Percentiles rank a stretch among this genome's conserved stretches.
Conservation (phyloP, 176 grass and related monocot species). For the Dactylis glomerata region DNA sequence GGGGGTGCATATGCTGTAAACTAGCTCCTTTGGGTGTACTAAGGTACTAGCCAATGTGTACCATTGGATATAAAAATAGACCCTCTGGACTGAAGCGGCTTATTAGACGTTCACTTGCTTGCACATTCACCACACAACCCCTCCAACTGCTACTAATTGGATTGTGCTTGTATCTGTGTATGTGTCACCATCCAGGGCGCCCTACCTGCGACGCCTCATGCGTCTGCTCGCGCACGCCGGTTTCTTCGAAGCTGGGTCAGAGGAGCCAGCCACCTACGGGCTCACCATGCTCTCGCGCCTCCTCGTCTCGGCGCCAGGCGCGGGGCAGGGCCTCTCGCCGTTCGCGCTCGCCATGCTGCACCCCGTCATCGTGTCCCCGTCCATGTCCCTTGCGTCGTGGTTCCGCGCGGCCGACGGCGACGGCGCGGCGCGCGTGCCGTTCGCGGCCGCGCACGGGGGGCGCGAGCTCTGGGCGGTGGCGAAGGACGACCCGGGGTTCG, state of each 20-base stretch:
- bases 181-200: slow-evolving; percentile 22
- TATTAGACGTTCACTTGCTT: no score
- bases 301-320: slow-evolving; percentile 26
- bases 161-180: no score
- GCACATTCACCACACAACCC: no score
- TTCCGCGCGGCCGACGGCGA: slow-evolving; percentile 22
- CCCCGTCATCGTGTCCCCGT: slow-evolving; percentile 40
- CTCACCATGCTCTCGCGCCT: slow-evolving; percentile 46
- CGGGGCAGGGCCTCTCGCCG: slow-evolving; percentile 30
- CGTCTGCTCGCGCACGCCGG: slow-evolving; percentile 42
- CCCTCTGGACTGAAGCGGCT: no score
- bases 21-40: no score
- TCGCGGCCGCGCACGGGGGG: slow-evolving; percentile 36
- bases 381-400: slow-evolving; percentile 48
- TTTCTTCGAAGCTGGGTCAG: slow-evolving; percentile 29
- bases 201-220: slow-evolving; percentile 54
- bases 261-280: not conserved
- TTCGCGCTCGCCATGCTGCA: slow-evolving; percentile 55
- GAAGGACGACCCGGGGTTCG: slow-evolving; percentile 34
- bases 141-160: no score
- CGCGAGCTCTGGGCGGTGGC: slow-evolving; percentile 34
- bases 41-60: no score
- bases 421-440: slow-evolving; percentile 26
- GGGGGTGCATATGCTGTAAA: no score
- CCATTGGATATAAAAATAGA: no score